phyloP scores from a whole-genome alignment of 106 monocot species.

The Posidonia australis region DNA sequence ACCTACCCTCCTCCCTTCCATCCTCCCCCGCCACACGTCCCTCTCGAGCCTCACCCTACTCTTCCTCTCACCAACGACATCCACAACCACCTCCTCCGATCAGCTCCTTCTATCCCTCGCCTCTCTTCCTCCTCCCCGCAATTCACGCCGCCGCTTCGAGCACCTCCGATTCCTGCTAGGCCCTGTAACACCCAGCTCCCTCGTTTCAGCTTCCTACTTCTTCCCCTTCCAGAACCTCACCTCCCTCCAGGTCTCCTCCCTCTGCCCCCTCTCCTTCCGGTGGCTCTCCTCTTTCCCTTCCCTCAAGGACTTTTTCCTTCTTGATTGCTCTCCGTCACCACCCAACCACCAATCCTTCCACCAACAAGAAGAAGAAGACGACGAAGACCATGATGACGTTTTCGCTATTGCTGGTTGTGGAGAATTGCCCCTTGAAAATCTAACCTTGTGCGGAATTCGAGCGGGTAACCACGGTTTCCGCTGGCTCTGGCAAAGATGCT shows the following conservation, averaged over 20 bases:
- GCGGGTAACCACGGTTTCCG: slow-evolving; percentile 29
- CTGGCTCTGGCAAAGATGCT: slow-evolving; percentile 60
- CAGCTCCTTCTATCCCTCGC: not conserved
- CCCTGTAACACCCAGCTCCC: slow-evolving; percentile 25
- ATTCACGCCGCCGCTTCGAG: slow-evolving; percentile 8
- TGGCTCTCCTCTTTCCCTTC: slow-evolving; percentile 40
- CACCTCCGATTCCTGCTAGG: slow-evolving; percentile 21
- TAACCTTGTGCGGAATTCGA: slow-evolving; percentile 43
- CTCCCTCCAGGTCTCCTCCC: slow-evolving; percentile 23
- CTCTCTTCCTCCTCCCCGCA: slow-evolving; percentile 12
- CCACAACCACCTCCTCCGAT: not conserved
- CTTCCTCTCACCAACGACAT: slow-evolving; percentile 9
- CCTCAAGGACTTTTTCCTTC: slow-evolving; percentile 36
- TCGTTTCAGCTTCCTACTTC: slow-evolving; percentile 3
- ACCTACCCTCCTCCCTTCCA: slow-evolving; percentile 1
- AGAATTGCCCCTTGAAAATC: slow-evolving; percentile 31
- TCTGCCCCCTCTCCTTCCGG: slow-evolving; percentile 28
- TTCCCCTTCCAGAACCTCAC: slow-evolving; percentile 18
- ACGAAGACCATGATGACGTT: too few species aligned
- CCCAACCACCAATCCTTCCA: too few species aligned
- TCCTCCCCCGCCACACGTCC: slow-evolving; percentile 3
- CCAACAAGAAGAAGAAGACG: too few species aligned
- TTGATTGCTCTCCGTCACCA: slow-evolving; percentile 13
- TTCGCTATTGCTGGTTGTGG: too few species aligned
- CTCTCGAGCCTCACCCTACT: slow-evolving; percentile 23